Evolutionary conservation across 805 yeast genomes (phyloP).

Genomic region (Yamadazyma insecticola): DNA sequence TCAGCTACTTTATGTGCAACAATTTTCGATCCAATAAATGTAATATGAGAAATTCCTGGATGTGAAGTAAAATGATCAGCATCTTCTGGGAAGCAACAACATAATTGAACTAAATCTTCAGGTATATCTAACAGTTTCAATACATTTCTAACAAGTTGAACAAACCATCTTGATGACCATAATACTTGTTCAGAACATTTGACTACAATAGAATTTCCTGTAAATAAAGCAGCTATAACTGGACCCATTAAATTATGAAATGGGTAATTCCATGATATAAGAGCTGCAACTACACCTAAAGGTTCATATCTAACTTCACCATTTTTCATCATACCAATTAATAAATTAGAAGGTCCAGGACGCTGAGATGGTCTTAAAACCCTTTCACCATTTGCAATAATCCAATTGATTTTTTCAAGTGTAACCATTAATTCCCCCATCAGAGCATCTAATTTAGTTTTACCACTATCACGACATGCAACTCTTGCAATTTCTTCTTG

Average conservation of each 20-base stretch:
- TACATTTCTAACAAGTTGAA: conserved; percentile 66
- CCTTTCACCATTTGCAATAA: conserved; percentile 72
- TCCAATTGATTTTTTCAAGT: conserved; percentile 89
- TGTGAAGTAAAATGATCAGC: conserved; percentile 86
- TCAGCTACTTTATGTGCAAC: conserved; percentile 85
- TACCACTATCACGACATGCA: conserved; percentile 96
- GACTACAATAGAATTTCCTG: conserved; percentile 88
- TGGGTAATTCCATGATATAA: conserved; percentile 97
- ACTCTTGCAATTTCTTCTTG: conserved; percentile 86
- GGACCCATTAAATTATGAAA: conserved; percentile 94
- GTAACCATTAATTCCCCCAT: conserved; percentile 97
- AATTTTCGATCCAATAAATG: conserved; percentile 94
- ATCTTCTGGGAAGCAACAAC: conserved; percentile 83
- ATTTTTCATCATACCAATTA: conserved; percentile 78
- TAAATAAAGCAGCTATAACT: conserved; percentile 76
- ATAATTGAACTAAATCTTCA: conserved; percentile 81
- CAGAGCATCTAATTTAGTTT: conserved; percentile 91
- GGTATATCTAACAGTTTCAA: conserved; percentile 70
- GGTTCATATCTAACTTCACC: conserved; percentile 96
- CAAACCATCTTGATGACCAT: conserved; percentile 86
- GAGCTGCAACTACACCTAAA: conserved; percentile 79
- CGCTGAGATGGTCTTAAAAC: conserved; percentile 68
- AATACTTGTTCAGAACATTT: conserved; percentile 95
- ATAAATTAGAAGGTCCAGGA: conserved; percentile 81
- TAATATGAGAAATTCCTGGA: conserved; percentile 77